Evolutionary conservation across 2,329 filamentous ascomycete genomes (phyloP).

Genomic region (Epichloe scottii): DNA sequence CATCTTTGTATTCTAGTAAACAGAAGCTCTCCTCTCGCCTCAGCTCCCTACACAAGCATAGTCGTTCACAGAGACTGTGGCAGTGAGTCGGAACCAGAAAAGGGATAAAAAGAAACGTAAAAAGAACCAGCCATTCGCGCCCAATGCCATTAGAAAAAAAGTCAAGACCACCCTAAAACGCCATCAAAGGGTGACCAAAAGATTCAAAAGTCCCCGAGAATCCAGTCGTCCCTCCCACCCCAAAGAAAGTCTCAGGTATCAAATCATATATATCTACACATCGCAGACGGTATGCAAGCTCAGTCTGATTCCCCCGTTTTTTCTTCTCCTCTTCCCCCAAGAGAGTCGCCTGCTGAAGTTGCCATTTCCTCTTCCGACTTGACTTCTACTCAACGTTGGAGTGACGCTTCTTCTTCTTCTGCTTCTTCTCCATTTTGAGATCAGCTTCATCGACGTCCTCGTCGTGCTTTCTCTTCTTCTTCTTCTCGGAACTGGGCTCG

Average conservation of each 20-base stretch:
- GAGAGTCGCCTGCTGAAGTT: neutral
- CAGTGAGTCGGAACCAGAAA: no score
- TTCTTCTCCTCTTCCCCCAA: constrained; percentile 1
- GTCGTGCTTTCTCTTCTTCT: constrained; percentile 63
- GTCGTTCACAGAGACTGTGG: neutral
- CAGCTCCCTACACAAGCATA: neutral
- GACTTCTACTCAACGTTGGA: constrained; percentile 12
- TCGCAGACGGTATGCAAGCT: constrained; percentile 8
- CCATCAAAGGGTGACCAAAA: constrained; percentile 18
- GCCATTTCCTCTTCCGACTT: neutral
- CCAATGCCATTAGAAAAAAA: constrained; percentile 14
- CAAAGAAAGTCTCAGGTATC: constrained; percentile 19
- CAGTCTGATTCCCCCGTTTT: neutral
- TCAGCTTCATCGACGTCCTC: constrained; percentile 52
- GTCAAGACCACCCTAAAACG: constrained; percentile 19
- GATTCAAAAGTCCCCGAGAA: constrained; percentile 1
- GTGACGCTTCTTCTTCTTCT: constrained; percentile 36
- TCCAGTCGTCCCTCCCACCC: neutral
- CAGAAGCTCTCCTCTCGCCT: neutral
- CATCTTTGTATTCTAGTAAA: neutral
- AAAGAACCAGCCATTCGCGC: constrained; percentile 19
- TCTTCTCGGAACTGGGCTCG: constrained; percentile 21
- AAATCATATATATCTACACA: constrained; percentile 12
- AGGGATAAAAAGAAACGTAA: neutral
- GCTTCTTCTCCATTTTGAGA: constrained; percentile 46